phyloP scores from a whole-genome alignment of 306 rosid species.

The Dryas alaskensis region DNA sequence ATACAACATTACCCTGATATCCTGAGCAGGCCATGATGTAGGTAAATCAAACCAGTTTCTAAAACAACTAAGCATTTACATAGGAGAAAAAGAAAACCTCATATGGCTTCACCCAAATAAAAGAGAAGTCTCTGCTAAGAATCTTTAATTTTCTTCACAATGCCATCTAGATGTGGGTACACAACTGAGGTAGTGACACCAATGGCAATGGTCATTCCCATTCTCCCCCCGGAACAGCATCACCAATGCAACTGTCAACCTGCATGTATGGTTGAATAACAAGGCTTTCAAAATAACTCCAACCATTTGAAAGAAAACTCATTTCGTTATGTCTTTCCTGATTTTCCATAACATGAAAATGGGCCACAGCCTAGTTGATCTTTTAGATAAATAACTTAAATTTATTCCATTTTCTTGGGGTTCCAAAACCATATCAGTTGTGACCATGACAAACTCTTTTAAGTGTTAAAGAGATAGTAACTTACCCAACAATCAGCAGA shows the following conservation, averaged over 20 bases:
- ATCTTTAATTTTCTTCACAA: slow-evolving; percentile 38
- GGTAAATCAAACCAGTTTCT: not conserved
- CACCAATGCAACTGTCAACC: slow-evolving; percentile 52
- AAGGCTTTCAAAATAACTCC: not conserved
- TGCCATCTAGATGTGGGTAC: slow-evolving; percentile 72
- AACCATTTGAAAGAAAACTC: not conserved
- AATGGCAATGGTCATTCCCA: slow-evolving; percentile 64
- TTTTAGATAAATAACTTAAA: no score
- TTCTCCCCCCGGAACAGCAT: slow-evolving; percentile 61
- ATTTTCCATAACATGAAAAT: no score
- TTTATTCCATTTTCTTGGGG: no score
- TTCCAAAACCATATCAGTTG: no score
- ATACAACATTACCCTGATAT: not conserved
- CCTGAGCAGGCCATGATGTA: not conserved
- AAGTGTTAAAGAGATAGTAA: not conserved
- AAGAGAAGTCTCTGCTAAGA: not conserved
- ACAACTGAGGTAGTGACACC: slow-evolving; percentile 74
- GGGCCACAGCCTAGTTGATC: no score
- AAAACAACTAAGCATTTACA: not conserved
- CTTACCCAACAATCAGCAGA: slow-evolving; percentile 67
- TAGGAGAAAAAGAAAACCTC: not conserved
- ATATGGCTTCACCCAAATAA: not conserved
- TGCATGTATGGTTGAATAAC: slow-evolving; percentile 24
- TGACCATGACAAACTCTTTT: no score
- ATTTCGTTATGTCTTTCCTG: no score